Evolutionary conservation across 352 stramenopile species (phyloP), one percentile per base, ranked within the genome.

Genomic region (Pythium brachiatum): DNA sequence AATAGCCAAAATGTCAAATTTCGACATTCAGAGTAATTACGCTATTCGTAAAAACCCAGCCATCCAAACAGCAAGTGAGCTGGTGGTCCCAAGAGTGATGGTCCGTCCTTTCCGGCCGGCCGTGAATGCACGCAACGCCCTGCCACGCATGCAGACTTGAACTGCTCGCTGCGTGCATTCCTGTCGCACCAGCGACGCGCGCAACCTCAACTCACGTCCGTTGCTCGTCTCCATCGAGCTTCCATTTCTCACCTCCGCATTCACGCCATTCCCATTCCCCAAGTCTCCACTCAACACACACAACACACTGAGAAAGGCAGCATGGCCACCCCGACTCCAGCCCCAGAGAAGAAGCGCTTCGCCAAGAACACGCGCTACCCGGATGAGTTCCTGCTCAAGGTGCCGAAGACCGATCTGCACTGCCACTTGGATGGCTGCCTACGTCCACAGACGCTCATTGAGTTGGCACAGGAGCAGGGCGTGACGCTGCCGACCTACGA

Each of bases 361-460:
- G 70, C 76, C 2, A 73, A 59, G 66, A 91, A 91, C 70, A 34
- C 66, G 25, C 61, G 59, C 15, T 91, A 86, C 71, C 64, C 82
- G 6, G 79, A 90, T 64, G 84, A 81, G 62, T 92, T 94, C 60
- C 66, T 94, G 29, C 82, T 57, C 39, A 74, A 78, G 43, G 78
- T 86, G 36, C 84, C 84, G 38, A 94, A 94, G 72, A 87, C 84
- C 27, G 89, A 97, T 56, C 68, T 97, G 13, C 89, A 97, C 64
- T 91, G 85, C 61, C 89, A 97, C 62, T 60, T 97, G 59, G 88
- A 97, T 51, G 89, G 89, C 48, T 90, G 81, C 46, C 66, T 96
- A 27, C 85, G 88, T 15, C 79, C 80, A 1, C 62, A 89, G 60
- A 97, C 89, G 29, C 75, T 97, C 32, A 87, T 97, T 25, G 85